Conservation (phyloP, 176 grass and related monocot genomes). For the Juncus inflexus region DNA sequence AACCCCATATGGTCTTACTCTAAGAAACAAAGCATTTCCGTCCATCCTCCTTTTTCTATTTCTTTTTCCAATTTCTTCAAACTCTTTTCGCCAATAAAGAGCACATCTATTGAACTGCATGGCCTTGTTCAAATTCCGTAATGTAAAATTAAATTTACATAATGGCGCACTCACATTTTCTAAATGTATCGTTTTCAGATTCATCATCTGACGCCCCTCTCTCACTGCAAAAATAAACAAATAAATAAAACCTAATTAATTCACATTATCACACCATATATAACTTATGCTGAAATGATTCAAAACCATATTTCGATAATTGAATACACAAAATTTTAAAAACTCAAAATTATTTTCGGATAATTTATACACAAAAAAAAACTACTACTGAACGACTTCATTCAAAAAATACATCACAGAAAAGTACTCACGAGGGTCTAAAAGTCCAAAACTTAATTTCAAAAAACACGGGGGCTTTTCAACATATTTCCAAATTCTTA, state of each 20-base stretch:
- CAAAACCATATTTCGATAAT: too few relatives aligned
- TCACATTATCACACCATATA: too few relatives aligned
- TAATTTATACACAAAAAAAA: too few relatives aligned
- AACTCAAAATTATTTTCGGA: too few relatives aligned
- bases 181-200: constrained; percentile 53
- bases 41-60: constrained; percentile 21
- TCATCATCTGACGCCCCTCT: constrained; percentile 81
- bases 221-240: constrained; percentile 42
- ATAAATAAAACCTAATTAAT: not conserved
- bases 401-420: too few relatives aligned
- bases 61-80: not conserved
- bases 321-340: too few relatives aligned
- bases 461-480: too few relatives aligned
- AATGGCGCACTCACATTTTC: constrained; percentile 88
- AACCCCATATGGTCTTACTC: constrained; percentile 20
- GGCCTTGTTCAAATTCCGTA: constrained; percentile 12
- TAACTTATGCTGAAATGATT: too few relatives aligned
- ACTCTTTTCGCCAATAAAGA: not conserved
- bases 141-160: constrained; percentile 49
- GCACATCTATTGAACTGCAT: constrained; percentile 7
- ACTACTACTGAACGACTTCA: too few relatives aligned
- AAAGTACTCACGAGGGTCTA: too few relatives aligned
- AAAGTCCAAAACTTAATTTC: too few relatives aligned
- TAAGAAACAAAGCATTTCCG: constrained; percentile 30
- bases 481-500: too few relatives aligned